Conservation (phyloP, 225 moss, liverwort and hornwort species). For the Takakia lepidozioides region DNA sequence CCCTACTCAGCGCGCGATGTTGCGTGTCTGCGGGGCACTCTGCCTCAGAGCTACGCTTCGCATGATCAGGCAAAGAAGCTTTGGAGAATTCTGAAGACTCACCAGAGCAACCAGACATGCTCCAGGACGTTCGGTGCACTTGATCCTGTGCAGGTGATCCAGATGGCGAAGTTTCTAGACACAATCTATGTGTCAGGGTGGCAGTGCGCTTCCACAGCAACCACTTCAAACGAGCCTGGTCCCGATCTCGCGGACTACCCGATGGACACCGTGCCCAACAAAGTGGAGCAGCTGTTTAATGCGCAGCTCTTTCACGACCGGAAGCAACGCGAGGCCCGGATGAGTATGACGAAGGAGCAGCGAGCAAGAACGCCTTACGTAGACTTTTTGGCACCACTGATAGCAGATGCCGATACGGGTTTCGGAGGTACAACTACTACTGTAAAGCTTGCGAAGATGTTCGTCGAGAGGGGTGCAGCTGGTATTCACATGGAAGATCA, state of each 20-base stretch:
- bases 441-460: conserved; percentile 75
- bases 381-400: conserved; percentile 54
- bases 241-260: conserved; percentile 84
- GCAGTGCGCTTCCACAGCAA: conserved; percentile 83
- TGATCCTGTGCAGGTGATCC: conserved; percentile 67
- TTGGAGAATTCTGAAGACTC: conserved; percentile 38
- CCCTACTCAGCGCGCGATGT: conserved; percentile 52
- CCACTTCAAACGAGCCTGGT: conserved; percentile 72
- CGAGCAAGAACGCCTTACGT: conserved; percentile 30
- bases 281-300: conserved; percentile 73
- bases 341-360: conserved; percentile 19
- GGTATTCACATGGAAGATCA: conserved; percentile 84
- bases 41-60: conserved; percentile 51
- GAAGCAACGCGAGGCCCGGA: conserved; percentile 62
- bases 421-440: conserved; percentile 80
- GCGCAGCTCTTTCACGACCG: conserved; percentile 82
- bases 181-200: conserved; percentile 79
- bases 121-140: conserved; percentile 72
- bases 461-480: conserved; percentile 71
- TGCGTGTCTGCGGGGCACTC: conserved; percentile 44
- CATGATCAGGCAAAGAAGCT: conserved; percentile 66
- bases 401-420: conserved; percentile 74
- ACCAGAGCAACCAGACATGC: conserved; percentile 52
- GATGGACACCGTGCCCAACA: conserved; percentile 82
- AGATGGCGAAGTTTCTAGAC: conserved; percentile 81